These are phyloP conservation scores for Aspergillus sp. DNA, from an alignment of 2,329 filamentous ascomycete genomes.

Conservation along the genomic window DNA sequence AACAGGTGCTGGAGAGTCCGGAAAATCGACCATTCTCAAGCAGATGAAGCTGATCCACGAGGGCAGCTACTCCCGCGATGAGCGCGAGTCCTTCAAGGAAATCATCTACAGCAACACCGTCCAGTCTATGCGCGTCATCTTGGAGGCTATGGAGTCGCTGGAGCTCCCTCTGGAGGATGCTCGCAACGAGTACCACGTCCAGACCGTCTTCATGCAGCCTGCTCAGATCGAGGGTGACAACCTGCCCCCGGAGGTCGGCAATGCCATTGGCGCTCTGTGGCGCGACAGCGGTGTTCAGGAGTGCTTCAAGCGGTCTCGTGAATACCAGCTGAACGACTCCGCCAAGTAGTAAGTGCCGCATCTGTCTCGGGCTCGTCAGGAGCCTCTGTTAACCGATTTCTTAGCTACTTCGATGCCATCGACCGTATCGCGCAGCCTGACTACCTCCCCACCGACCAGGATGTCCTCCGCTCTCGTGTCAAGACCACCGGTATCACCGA, in stretches of 20 bases:
- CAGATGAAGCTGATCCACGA: slow-evolving; percentile 99
- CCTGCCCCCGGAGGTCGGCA: slow-evolving; percentile 89
- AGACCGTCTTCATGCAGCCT: slow-evolving; percentile 98
- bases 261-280: slow-evolving; percentile 89
- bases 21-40: slow-evolving; percentile 91
- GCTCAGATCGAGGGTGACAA: slow-evolving; percentile 95
- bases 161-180: slow-evolving; percentile 85
- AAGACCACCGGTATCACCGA: slow-evolving; percentile 98
- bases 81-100: slow-evolving; percentile 69
- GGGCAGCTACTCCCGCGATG: slow-evolving; percentile 94
- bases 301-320: slow-evolving; percentile 91
- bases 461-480: slow-evolving; percentile 91
- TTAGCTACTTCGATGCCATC: slow-evolving; percentile 93
- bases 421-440: slow-evolving; percentile 86
- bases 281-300: slow-evolving; percentile 89
- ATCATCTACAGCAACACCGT: slow-evolving; percentile 73
- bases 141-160: slow-evolving; percentile 68
- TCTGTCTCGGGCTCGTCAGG: background rate
- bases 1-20: slow-evolving; percentile 92
- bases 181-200: slow-evolving; percentile 93
- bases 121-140: slow-evolving; percentile 69
- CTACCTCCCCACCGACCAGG: slow-evolving; percentile 93
- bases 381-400: slow-evolving; percentile 35
- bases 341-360: slow-evolving; percentile 77
- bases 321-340: slow-evolving; percentile 96